Percentiles rank a stretch among this genome's conserved stretches.
These are phyloP conservation scores for Phytopythium litorale DNA, from an alignment of 352 stramenopile genomes.

Conservation along the genomic window DNA sequence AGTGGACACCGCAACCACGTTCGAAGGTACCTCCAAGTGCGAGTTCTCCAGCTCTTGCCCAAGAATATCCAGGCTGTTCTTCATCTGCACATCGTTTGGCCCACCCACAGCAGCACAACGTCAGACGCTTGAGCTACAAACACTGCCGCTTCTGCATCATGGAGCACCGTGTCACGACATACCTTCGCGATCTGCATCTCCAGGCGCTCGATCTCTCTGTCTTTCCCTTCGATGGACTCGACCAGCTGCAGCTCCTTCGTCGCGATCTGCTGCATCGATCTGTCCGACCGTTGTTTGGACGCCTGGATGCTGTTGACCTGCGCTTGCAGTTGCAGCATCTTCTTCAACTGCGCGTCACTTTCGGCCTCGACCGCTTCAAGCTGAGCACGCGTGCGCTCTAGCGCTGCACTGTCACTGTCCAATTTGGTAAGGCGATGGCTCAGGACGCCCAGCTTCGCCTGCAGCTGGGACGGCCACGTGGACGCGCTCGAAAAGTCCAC, in stretches of 20 bases:
- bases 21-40: slow-evolving; percentile 37
- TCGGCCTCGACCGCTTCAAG: slow-evolving; percentile 13
- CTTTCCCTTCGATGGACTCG: slow-evolving; percentile 19
- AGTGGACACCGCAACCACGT: not conserved
- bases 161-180: not conserved
- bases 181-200: slow-evolving; percentile 24
- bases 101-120: not conserved
- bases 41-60: slow-evolving; percentile 45
- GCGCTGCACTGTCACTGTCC: slow-evolving; percentile 3
- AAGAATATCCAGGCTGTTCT: slow-evolving; percentile 36
- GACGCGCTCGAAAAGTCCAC: slow-evolving; percentile 1
- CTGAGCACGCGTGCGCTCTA: slow-evolving; percentile 8
- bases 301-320: slow-evolving; percentile 24
- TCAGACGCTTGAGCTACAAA: not conserved
- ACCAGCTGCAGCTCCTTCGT: slow-evolving; percentile 26
- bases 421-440: slow-evolving; percentile 11
- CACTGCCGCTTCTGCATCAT: not conserved
- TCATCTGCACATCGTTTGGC: slow-evolving; percentile 11
- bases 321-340: slow-evolving; percentile 24
- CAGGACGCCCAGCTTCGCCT: slow-evolving; percentile 10
- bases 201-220: slow-evolving; percentile 20
- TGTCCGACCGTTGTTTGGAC: slow-evolving; percentile 11
- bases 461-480: not conserved
- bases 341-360: slow-evolving; percentile 25
- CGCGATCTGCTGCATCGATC: slow-evolving; percentile 20